phyloP scores from a whole-genome alignment of 352 stramenopile genomes.

The Globisporangium iwayamae region DNA sequence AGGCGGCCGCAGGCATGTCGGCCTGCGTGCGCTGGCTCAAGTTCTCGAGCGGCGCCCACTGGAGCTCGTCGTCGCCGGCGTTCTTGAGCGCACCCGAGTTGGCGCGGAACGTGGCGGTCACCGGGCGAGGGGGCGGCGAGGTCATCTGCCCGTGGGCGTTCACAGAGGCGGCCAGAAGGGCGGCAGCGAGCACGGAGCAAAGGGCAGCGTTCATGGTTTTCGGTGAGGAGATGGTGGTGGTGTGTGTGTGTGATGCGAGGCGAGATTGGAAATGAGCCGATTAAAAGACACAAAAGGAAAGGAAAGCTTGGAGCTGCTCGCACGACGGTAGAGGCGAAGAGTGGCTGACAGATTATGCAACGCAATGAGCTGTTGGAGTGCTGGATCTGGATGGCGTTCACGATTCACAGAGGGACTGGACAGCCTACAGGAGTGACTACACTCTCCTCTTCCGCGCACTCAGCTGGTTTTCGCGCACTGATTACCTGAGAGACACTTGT shows the following conservation, averaged over 20 bases:
- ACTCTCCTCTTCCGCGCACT: background rate
- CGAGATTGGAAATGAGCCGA: conserved; percentile 7
- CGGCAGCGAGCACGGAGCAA: conserved; percentile 13
- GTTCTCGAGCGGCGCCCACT: conserved; percentile 49
- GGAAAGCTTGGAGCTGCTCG: background rate
- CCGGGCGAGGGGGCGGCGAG: conserved; percentile 27
- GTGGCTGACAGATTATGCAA: too few species aligned
- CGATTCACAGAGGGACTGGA: background rate
- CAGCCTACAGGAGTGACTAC: background rate
- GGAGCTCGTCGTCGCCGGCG: conserved; percentile 36
- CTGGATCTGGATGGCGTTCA: background rate
- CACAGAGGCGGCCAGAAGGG: conserved; percentile 22
- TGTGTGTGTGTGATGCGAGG: background rate
- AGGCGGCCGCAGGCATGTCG: conserved; percentile 31
- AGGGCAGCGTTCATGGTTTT: conserved; percentile 21
- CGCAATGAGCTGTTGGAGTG: background rate
- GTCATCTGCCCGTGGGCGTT: conserved; percentile 38
- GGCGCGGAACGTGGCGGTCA: conserved; percentile 27
- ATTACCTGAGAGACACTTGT: background rate
- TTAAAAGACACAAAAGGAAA: background rate
- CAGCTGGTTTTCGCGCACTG: background rate
- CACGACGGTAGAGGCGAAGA: background rate
- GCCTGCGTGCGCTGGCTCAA: conserved; percentile 45
- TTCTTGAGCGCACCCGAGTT: conserved; percentile 28
- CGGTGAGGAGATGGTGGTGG: background rate